Evolutionary conservation across 495 filamentous ascomycete species (phyloP), one percentile per base, ranked within the genome.

Genomic region (Penicillium nucicola): DNA sequence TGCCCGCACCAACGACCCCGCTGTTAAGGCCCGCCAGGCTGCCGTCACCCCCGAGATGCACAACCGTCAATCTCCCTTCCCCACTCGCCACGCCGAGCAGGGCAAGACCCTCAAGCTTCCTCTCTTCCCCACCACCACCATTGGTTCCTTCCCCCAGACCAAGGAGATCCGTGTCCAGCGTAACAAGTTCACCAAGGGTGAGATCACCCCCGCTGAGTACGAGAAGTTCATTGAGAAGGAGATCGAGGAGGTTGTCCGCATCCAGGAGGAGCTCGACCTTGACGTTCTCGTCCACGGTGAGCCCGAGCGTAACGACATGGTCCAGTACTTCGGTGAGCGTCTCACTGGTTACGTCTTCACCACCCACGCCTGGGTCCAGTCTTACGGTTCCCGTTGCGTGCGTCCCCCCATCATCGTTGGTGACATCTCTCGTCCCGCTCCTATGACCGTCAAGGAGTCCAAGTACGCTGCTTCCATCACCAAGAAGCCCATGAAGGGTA

Each of bases 371-470:
- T 98, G 93, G 93, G 93, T 98, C 37, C 93, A 98, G 82, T 86
- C 80, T 62, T 98, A 98, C 75, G 93, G 93, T 57, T 97, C 92
- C 49, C 95, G 93, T 62, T 97, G 95, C 72, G 93, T 98, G 54
- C 87, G 93, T 62, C 93, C 93, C 52, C 93, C 93, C 35, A 98
- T 98, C 75, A 87, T 98, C 62, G 93, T 97, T 61, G 93, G 93
- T 75, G 93, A 98, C 67, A 88, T 98, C 74, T 96, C 91, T 49
- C 92, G 93, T 61, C 93, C 93, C 23, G 83, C 81, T 50, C 88
- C 93, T 44, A 98, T 98, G 95, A 96, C 95, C 55, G 93, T 98
- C 74, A 98, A 97, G 85, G 93, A 98, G 83, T 96, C 90, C 69
- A 93, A 97, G 81, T 98, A 95, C 71, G 93, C 93, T 57, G 90